Evolutionary conservation across 352 stramenopile species (phyloP).

Genomic region (Phytophthora palmivora): DNA sequence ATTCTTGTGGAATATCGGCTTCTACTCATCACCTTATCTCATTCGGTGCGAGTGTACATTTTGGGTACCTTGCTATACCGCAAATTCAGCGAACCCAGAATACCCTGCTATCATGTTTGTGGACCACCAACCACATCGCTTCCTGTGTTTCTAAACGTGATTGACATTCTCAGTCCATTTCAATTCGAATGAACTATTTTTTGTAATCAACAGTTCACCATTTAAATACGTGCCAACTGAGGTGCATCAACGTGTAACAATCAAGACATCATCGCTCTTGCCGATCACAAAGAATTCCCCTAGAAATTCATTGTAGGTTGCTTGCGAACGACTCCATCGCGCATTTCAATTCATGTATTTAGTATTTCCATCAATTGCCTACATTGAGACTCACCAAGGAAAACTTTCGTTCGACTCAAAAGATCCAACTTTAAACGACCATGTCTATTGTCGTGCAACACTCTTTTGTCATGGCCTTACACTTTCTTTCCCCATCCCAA

Average conservation of each 20-base stretch:
- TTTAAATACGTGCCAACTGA: background rate
- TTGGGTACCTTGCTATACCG: constrained; percentile 13
- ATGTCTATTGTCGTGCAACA: constrained; percentile 29
- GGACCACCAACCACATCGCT: no score
- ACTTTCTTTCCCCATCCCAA: constrained; percentile 41
- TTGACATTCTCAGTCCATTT: no score
- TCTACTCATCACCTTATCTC: constrained; percentile 5
- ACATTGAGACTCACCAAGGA: no score
- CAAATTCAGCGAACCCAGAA: background rate
- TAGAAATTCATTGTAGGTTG: background rate
- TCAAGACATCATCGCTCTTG: constrained; percentile 15
- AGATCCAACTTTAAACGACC: no score
- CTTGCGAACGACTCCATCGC: background rate
- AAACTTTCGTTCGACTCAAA: no score
- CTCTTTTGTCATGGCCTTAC: constrained; percentile 13
- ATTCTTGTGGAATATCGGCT: background rate
- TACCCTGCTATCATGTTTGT: no score
- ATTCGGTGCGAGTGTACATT: constrained; percentile 16
- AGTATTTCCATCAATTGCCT: no score
- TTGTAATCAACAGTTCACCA: no score
- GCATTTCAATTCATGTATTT: no score
- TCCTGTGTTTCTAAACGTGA: no score
- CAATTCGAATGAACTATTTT: no score
- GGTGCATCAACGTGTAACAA: constrained; percentile 5
- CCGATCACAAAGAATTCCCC: constrained; percentile 6